These are phyloP conservation scores for Penicillium thymicola DNA, from an alignment of 2,329 filamentous ascomycete genomes.

Conservation along the genomic window DNA sequence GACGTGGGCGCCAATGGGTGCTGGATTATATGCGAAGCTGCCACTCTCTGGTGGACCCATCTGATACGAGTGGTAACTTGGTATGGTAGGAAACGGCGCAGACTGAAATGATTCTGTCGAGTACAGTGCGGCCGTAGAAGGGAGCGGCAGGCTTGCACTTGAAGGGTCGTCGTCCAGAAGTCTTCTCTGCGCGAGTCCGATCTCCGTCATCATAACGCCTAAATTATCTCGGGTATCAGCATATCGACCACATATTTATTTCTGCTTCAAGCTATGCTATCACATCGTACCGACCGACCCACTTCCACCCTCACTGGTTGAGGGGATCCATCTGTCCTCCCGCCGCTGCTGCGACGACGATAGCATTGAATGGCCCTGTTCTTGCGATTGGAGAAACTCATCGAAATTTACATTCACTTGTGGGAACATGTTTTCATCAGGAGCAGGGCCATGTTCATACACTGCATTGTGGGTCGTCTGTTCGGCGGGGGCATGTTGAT, in stretches of 20 bases:
- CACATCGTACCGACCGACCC: constrained; percentile 31
- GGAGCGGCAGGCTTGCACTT: constrained; percentile 10
- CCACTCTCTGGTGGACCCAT: neutral
- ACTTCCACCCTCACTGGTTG: constrained; percentile 20
- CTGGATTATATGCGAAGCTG: neutral
- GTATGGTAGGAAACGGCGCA: constrained; percentile 14
- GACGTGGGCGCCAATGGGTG: neutral
- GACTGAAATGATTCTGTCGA: constrained; percentile 17
- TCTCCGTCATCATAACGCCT: constrained; percentile 37
- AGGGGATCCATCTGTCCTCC: constrained; percentile 37
- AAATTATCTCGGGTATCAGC: neutral
- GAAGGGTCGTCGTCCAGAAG: constrained; percentile 30
- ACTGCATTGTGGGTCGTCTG: constrained; percentile 4
- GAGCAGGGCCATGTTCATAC: constrained; percentile 1
- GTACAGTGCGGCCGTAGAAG: constrained; percentile 13
- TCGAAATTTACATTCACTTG: constrained; percentile 38
- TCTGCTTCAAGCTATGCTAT: neutral
- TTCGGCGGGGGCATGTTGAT: constrained; percentile 13
- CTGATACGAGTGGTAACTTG: constrained; percentile 5
- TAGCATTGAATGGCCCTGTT: constrained; percentile 8
- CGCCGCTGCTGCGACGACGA: constrained; percentile 35
- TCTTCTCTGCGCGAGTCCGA: constrained; percentile 32
- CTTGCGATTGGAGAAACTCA: constrained; percentile 36
- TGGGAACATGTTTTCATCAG: constrained; percentile 12
- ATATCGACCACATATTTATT: neutral